Conservation (phyloP, 75 land plant species). For the Pinus tabuliformis region DNA sequence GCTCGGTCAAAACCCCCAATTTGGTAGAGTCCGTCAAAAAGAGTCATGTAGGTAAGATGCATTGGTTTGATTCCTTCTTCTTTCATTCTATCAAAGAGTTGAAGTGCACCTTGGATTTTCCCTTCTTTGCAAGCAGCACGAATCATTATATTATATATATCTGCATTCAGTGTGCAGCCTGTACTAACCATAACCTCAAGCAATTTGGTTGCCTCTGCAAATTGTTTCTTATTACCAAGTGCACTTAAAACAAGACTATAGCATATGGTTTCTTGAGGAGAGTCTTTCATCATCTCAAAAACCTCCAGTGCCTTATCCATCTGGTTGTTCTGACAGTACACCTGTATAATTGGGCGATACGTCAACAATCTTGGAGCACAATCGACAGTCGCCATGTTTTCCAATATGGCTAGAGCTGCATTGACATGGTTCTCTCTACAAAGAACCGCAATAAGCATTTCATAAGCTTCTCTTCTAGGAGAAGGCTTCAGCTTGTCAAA, state of each 20-base stretch:
- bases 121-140: neutral
- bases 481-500: constrained; percentile 1
- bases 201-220: neutral
- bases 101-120: neutral
- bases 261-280: neutral
- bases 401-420: neutral
- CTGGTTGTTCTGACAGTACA: constrained; percentile 6
- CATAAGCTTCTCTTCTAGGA: neutral
- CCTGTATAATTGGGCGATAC: neutral
- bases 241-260: neutral
- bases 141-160: constrained; percentile 1
- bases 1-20: constrained; percentile 1
- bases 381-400: neutral
- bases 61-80: neutral
- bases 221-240: neutral
- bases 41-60: neutral
- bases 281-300: constrained; percentile 7
- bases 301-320: neutral
- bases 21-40: neutral
- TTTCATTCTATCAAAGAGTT: neutral
- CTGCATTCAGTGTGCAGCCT: neutral
- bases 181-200: neutral
- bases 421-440: constrained; percentile 2
- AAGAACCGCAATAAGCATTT: neutral
- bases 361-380: neutral